Percentiles rank a stretch among this genome's conserved stretches.
phyloP scores from a whole-genome alignment of 2,329 filamentous ascomycete species.

The Xylaria hypoxylon region DNA sequence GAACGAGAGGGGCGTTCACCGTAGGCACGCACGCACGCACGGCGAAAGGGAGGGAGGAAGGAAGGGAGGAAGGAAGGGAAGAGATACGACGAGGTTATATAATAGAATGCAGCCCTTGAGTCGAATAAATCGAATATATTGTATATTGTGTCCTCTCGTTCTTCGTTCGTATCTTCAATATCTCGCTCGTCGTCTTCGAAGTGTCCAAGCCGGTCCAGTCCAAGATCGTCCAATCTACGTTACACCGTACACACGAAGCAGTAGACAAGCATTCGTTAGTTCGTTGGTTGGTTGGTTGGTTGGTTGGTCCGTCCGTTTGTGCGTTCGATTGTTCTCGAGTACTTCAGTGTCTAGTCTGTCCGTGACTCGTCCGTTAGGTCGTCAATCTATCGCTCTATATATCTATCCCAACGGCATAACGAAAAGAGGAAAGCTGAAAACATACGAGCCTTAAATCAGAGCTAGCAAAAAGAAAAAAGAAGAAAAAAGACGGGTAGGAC shows the following conservation, averaged over 20 bases:
- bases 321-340: no score
- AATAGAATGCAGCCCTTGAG: background rate
- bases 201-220: background rate
- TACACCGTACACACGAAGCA: background rate
- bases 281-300: no score
- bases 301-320: background rate
- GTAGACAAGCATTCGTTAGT: background rate
- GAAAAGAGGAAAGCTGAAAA: no score
- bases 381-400: no score
- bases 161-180: background rate
- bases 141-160: background rate
- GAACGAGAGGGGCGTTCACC: no score
- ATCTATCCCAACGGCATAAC: no score
- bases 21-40: no score
- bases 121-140: background rate
- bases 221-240: background rate
- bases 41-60: background rate
- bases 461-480: background rate
- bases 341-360: no score
- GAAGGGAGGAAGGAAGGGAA: background rate
- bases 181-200: background rate
- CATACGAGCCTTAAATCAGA: no score
- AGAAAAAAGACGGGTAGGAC: background rate
- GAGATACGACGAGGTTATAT: background rate
- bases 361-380: no score